These are phyloP conservation scores for Mycena epipterygia DNA, from an alignment of 768 basidiomycete species.

Conservation along the genomic window DNA sequence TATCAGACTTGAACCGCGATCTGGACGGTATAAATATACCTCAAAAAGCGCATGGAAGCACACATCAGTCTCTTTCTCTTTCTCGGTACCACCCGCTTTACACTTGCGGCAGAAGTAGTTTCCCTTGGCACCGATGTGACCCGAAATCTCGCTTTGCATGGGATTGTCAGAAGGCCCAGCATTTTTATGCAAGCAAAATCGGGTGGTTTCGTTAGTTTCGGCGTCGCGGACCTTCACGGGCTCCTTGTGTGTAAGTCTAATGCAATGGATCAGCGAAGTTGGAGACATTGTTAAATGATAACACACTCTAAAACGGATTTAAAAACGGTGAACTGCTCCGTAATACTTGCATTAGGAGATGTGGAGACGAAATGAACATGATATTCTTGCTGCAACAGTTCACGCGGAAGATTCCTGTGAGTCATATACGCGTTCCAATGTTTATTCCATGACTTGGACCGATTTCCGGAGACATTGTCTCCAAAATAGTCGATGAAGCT, in stretches of 20 bases:
- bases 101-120: too few species aligned
- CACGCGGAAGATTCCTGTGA: conserved; percentile 52
- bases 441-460: conserved; percentile 61
- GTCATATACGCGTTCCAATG: too few species aligned
- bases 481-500: conserved; percentile 50
- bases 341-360: conserved; percentile 50
- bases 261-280: background rate
- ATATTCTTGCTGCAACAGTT: conserved; percentile 52
- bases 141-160: too few species aligned
- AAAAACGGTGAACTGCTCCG: conserved; percentile 55
- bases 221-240: conserved; percentile 28
- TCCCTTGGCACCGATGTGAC: too few species aligned
- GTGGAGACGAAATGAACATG: conserved; percentile 56
- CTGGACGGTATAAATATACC: conserved; percentile 43
- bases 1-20: conserved; percentile 33
- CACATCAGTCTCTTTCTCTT: background rate
- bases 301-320: conserved; percentile 33
- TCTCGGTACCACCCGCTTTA: background rate
- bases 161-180: conserved; percentile 55
- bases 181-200: background rate
- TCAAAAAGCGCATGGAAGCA: conserved; percentile 16
- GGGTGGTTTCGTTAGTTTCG: background rate
- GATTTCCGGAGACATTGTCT: conserved; percentile 62
- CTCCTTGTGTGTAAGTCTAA: conserved; percentile 1
- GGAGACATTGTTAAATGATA: conserved; percentile 33